Percentiles rank a stretch among this genome's conserved stretches.
Conservation (phyloP, 108 stramenopile species). For the Epithemia pelagica region DNA sequence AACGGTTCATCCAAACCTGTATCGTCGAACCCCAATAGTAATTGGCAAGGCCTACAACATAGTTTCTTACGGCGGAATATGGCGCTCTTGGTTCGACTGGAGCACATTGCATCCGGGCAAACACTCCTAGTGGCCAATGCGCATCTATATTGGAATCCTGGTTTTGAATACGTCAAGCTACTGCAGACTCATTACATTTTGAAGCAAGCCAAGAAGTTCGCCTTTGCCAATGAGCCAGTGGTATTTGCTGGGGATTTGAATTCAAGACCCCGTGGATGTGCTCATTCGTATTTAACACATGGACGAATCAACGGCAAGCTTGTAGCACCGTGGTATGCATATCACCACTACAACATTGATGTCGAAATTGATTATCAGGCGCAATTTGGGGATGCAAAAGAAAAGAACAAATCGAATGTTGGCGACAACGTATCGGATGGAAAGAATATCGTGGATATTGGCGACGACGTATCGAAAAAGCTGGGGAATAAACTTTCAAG, state of each 20-base stretch:
- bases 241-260: constrained; percentile 79
- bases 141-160: constrained; percentile 87
- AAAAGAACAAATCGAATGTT: background rate
- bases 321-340: constrained; percentile 70
- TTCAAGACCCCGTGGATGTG: constrained; percentile 54
- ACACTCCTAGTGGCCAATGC: constrained; percentile 51
- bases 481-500: background rate
- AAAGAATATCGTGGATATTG: background rate
- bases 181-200: constrained; percentile 58
- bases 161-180: constrained; percentile 76
- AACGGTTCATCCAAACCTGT: too few relatives aligned
- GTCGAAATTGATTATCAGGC: background rate
- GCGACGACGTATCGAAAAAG: background rate
- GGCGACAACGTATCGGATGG: background rate
- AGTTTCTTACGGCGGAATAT: constrained; percentile 68
- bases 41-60: constrained; percentile 44
- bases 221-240: constrained; percentile 20
- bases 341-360: background rate
- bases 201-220: constrained; percentile 28
- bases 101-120: constrained; percentile 16
- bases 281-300: constrained; percentile 55
- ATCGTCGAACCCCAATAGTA: constrained; percentile 14
- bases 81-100: constrained; percentile 51
- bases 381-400: constrained; percentile 4
- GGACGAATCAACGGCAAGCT: constrained; percentile 57